These are phyloP conservation scores for Elsinoe fawcettii DNA, from an alignment of 2,329 filamentous ascomycete species.

Conservation along the genomic window DNA sequence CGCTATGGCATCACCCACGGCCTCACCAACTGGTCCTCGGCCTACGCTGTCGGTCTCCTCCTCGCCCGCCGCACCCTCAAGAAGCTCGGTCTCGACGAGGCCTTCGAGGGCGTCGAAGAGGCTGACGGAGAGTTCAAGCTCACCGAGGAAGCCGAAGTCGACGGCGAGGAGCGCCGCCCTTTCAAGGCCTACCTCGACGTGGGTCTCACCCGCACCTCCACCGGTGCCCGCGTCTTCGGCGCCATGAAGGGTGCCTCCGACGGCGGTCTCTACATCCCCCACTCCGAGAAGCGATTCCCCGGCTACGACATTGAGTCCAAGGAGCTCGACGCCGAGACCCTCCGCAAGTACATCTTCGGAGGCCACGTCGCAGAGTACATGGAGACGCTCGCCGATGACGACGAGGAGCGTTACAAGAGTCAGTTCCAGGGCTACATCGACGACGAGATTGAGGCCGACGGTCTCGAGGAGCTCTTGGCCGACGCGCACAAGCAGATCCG, in stretches of 20 bases:
- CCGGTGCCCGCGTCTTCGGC: constrained; percentile 96
- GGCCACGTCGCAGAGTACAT: constrained; percentile 99
- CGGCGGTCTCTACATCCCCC: constrained; percentile 91
- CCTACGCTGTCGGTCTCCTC: constrained; percentile 93
- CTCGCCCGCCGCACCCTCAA: constrained; percentile 92
- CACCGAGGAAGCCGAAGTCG: constrained; percentile 87
- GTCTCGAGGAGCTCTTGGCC: constrained; percentile 90
- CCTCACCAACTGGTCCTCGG: constrained; percentile 98
- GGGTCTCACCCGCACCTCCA: constrained; percentile 93
- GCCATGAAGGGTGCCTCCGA: constrained; percentile 99
- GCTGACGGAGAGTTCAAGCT: constrained; percentile 90
- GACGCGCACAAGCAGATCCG: constrained; percentile 96
- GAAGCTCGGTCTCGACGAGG: constrained; percentile 92
- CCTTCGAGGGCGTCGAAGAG: constrained; percentile 95
- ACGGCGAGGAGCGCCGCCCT: constrained; percentile 81
- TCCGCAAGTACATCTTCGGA: constrained; percentile 98
- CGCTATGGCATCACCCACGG: constrained; percentile 97
- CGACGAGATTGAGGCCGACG: constrained; percentile 91
- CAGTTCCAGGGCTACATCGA: constrained; percentile 99
- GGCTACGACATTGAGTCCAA: constrained; percentile 95
- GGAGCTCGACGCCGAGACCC: constrained; percentile 93
- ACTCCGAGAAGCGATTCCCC: constrained; percentile 99
- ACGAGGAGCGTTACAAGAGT: constrained; percentile 98
- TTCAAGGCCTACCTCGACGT: constrained; percentile 99
- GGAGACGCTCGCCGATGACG: constrained; percentile 98